phyloP scores from a whole-genome alignment of 306 rosid genomes.

The Lablab purpureus region DNA sequence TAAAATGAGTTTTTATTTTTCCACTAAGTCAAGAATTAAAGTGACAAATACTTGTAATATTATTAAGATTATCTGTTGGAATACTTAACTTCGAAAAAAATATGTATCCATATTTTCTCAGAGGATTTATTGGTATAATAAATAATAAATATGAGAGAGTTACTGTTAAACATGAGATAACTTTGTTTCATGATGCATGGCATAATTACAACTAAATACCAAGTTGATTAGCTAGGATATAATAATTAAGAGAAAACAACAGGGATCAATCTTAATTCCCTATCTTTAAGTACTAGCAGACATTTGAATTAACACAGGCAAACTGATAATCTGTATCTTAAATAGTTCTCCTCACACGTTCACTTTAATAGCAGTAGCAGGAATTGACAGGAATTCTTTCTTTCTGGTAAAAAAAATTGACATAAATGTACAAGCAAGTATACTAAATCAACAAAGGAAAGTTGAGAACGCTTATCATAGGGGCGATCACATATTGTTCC shows the following conservation, averaged over 20 bases:
- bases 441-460: neutral
- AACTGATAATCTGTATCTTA: neutral
- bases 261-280: too few species aligned
- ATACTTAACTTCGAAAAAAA: neutral
- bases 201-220: neutral
- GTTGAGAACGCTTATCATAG: neutral
- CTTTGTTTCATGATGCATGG: neutral
- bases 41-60: neutral
- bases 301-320: neutral
- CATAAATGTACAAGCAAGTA: neutral
- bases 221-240: neutral
- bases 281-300: too few species aligned
- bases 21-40: neutral
- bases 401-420: too few species aligned
- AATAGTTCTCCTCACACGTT: neutral
- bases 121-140: neutral
- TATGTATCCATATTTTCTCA: neutral
- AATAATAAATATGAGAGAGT: too few species aligned
- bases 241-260: too few species aligned
- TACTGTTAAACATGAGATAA: too few species aligned
- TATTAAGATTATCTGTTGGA: neutral
- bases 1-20: too few species aligned
- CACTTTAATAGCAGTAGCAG: neutral
- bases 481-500: neutral
- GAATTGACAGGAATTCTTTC: too few species aligned